phyloP scores from a whole-genome alignment of 164 flowering plant genomes.

The Berberis vulgaris region DNA sequence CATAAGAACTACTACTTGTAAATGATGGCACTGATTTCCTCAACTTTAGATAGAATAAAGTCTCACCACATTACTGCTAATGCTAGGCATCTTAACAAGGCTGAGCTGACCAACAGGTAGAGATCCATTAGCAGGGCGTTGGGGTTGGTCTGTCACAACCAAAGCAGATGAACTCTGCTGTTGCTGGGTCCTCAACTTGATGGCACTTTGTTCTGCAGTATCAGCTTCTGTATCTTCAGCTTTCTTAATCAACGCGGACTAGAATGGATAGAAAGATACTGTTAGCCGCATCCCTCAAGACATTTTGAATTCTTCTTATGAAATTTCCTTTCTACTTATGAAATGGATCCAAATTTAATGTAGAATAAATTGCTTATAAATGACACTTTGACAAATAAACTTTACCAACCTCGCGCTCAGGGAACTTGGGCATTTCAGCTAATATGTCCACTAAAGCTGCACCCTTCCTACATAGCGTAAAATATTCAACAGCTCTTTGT shows the following conservation, averaged over 20 bases:
- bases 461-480: slow-evolving; percentile 82
- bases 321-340: neutral
- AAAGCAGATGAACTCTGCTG: too few species aligned
- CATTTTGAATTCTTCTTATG: too few species aligned
- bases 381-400: neutral
- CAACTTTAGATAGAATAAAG: neutral
- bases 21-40: neutral
- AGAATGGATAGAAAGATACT: neutral
- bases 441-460: slow-evolving; percentile 77
- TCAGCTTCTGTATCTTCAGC: too few species aligned
- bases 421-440: slow-evolving; percentile 99
- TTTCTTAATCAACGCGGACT: slow-evolving; percentile 57
- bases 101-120: slow-evolving; percentile 49
- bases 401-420: slow-evolving; percentile 78
- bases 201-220: too few species aligned
- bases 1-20: slow-evolving; percentile 2
- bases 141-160: too few species aligned
- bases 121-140: slow-evolving; percentile 53
- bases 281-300: too few species aligned
- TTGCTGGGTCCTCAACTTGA: too few species aligned
- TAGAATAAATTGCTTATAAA: too few species aligned
- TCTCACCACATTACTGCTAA: slow-evolving; percentile 30
- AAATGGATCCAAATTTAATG: neutral
- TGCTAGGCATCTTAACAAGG: slow-evolving; percentile 38
- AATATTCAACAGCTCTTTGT: slow-evolving; percentile 93